Conservation (phyloP, 2,329 filamentous ascomycete genomes). For the Epichloe elymi region DNA sequence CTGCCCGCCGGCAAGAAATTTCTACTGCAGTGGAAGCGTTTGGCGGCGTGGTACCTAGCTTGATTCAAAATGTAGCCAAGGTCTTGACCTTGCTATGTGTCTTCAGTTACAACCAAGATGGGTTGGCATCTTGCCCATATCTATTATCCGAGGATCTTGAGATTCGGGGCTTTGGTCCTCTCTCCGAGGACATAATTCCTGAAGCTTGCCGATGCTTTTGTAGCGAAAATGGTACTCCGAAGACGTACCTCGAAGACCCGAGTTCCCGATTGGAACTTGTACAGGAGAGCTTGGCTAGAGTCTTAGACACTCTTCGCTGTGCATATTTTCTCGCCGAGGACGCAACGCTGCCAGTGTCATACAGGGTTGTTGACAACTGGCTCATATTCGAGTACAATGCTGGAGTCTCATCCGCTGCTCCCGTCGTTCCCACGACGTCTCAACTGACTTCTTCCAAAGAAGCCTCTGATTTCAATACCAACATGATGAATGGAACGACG, state of each 20-base stretch:
- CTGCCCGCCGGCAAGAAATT: conserved; percentile 31
- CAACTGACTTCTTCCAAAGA: not conserved
- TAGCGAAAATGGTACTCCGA: conserved; percentile 21
- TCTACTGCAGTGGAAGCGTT: conserved; percentile 32
- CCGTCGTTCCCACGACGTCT: not conserved
- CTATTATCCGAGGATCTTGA: conserved; percentile 38
- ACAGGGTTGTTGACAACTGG: conserved; percentile 14
- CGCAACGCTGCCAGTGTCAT: conserved; percentile 23
- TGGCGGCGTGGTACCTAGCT: conserved; percentile 30
- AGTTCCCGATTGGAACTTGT: conserved; percentile 18
- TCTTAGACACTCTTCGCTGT: conserved; percentile 35
- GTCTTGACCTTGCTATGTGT: conserved; percentile 34
- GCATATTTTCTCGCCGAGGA: conserved; percentile 34
- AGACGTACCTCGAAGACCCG: conserved; percentile 23
- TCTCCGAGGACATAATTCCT: conserved; percentile 26
- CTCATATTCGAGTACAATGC: conserved; percentile 22
- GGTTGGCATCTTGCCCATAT: conserved; percentile 30
- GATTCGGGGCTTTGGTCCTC: conserved; percentile 29
- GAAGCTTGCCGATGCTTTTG: conserved; percentile 27
- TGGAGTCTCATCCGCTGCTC: not conserved
- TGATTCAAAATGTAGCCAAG: conserved; percentile 33
- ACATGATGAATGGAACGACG: no score
- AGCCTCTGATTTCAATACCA: not conserved
- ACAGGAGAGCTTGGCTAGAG: conserved; percentile 30
- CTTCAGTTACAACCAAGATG: conserved; percentile 27